Conservation (phyloP, 2,329 filamentous ascomycete species). For the Talaromyces sp. region DNA sequence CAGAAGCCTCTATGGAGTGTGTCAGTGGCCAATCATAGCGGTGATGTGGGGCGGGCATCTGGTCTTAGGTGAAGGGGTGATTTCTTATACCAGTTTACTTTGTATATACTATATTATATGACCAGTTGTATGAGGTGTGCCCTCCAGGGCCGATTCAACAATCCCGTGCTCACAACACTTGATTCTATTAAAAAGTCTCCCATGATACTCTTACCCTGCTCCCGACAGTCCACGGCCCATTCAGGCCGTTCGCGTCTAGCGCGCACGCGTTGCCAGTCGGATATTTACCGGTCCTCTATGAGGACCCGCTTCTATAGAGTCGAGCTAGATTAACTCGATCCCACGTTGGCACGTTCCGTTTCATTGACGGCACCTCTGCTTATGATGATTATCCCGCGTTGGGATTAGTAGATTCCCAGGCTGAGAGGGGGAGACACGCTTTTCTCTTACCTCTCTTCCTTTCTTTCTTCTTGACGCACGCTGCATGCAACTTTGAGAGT, state of each 20-base stretch:
- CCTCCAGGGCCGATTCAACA: too few species aligned
- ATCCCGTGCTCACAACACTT: too few species aligned
- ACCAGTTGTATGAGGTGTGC: too few species aligned
- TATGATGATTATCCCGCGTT: neutral
- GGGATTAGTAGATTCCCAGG: neutral
- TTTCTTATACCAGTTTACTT: too few species aligned
- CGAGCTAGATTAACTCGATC: neutral
- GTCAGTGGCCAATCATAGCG: neutral
- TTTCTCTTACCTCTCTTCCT: neutral
- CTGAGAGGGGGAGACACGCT: neutral
- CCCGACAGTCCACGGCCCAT: too few species aligned
- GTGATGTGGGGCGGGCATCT: neutral
- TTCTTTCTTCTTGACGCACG: neutral
- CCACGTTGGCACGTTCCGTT: slow-evolving; percentile 1
- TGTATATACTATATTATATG: too few species aligned
- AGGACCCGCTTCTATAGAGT: neutral
- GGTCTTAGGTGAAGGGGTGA: too few species aligned
- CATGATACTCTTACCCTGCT: too few species aligned
- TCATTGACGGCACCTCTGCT: neutral
- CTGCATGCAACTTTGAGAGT: neutral
- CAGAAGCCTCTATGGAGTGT: neutral
- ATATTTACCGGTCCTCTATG: neutral
- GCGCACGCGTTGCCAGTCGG: too few species aligned
- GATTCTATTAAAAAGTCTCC: too few species aligned
- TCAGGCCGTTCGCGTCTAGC: too few species aligned